These are phyloP conservation scores for Suillus spraguei DNA, from an alignment of 768 basidiomycete genomes.

Conservation along the genomic window DNA sequence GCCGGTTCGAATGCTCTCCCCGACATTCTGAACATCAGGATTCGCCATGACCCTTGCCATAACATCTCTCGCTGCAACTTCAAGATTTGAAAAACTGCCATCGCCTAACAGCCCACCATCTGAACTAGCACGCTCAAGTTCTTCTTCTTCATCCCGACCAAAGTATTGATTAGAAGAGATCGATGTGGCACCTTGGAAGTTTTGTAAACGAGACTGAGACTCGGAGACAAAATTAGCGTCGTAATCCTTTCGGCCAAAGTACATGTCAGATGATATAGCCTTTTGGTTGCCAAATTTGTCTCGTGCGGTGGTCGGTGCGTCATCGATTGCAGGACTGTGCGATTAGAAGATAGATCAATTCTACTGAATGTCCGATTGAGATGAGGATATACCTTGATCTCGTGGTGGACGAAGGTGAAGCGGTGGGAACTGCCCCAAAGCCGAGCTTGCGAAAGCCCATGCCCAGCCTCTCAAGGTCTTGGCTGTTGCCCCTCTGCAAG, in stretches of 20 bases:
- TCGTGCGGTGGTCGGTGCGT: constrained; percentile 77
- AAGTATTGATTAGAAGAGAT: constrained; percentile 98
- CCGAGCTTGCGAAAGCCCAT: constrained; percentile 81
- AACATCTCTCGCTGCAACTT: constrained; percentile 73
- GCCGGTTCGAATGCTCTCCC: constrained; percentile 75
- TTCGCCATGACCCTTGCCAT: constrained; percentile 75
- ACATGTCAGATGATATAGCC: constrained; percentile 97
- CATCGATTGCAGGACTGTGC: constrained; percentile 42
- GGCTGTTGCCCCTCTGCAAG: constrained; percentile 42
- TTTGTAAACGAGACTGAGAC: constrained; percentile 78
- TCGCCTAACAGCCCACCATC: constrained; percentile 59
- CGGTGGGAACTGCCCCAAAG: constrained; percentile 79
- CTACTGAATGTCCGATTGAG: not conserved
- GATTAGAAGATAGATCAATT: not conserved
- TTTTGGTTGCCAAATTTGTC: constrained; percentile 93
- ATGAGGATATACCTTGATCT: constrained; percentile 37
- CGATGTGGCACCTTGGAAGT: constrained; percentile 89
- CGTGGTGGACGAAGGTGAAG: constrained; percentile 52
- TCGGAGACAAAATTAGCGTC: constrained; percentile 72
- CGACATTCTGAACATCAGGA: constrained; percentile 85
- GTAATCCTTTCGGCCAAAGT: constrained; percentile 88
- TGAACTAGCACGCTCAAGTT: constrained; percentile 41
- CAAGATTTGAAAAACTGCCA: constrained; percentile 54
- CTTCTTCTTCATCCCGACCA: constrained; percentile 83
- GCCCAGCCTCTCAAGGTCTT: constrained; percentile 58